Evolutionary conservation across 768 basidiomycete genomes (phyloP), one percentile per base, ranked within the genome.

Genomic region (Leucocoprinus leucothites): DNA sequence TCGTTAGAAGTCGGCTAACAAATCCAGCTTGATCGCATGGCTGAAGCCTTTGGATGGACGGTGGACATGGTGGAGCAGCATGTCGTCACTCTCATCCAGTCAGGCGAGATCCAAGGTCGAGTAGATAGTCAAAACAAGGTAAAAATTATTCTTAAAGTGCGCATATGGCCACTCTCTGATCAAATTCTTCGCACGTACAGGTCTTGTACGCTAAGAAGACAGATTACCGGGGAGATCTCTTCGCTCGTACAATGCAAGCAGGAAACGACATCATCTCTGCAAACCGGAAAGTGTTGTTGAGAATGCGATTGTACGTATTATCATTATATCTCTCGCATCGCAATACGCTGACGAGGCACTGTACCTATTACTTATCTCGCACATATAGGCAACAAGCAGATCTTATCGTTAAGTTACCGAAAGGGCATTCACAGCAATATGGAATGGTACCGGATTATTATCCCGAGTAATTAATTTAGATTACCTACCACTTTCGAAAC

Each of bases 71-170:
- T 91, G 26, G 86, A 91, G 67, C 70, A 71, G 35, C 81, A 88
- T 56, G 85, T 97, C 19, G 88, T 94, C 14, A 68, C 71, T 19
- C 78, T 98, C 34, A 93, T 98, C 53, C 85, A 87, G 65, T 73
- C 75, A 1, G 89, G 91, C 1, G 77, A 82, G 45, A 90, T 98
- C 58, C 81, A 87, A 62, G 94, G 84, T 2, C 78, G 92, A 9
- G 86, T 97, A 16, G 94, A 98, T 66, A 88, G 90, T 63, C 87
- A 89, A 68, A 92, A 94, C 70, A 93, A 91, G 79, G 91, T 87
- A 46, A 40, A 69, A 26, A 11, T 14, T 28, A 13, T 16, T 16
- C 4, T 44, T 57, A 13, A 34, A 34, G 26, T 11, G 31, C 11
- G 5, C 31, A 31, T 31, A 31, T 31, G 31, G 5, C 11, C 41